These are phyloP conservation scores for Suhomyces bribrorum DNA, from an alignment of 1,139 yeast genomes.

Conservation along the genomic window DNA sequence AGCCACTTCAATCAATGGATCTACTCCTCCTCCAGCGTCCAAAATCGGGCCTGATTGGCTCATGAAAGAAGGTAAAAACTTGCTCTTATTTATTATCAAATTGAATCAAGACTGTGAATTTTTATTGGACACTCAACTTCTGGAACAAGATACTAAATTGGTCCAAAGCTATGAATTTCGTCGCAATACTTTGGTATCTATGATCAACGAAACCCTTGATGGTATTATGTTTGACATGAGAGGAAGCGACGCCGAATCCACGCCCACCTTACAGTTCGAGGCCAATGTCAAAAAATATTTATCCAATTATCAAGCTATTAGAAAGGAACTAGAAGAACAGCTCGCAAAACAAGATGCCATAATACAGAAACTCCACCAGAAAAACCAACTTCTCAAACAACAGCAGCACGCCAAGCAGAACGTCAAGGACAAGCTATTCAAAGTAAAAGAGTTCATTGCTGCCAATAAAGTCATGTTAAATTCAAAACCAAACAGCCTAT, in stretches of 20 bases:
- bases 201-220: constrained; percentile 38
- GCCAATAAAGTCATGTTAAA: constrained; percentile 19
- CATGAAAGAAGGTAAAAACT: constrained; percentile 24
- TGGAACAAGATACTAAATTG: constrained; percentile 12
- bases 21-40: constrained; percentile 10
- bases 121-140: not conserved
- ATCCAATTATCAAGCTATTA: constrained; percentile 26
- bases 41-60: constrained; percentile 22
- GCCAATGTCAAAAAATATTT: constrained; percentile 29
- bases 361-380: constrained; percentile 13
- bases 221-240: constrained; percentile 17
- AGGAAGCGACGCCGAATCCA: constrained; percentile 17
- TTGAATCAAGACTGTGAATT: constrained; percentile 15
- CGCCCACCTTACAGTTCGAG: constrained; percentile 10
- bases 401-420: constrained; percentile 4
- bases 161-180: constrained; percentile 20
- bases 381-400: constrained; percentile 3
- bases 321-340: constrained; percentile 37
- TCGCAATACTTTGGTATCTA: constrained; percentile 34
- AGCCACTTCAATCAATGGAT: constrained; percentile 32
- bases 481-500: constrained; percentile 17
- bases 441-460: constrained; percentile 9
- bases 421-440: constrained; percentile 3
- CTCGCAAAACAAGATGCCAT: constrained; percentile 23
- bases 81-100: constrained; percentile 23